Base-by-base conservation (phyloP, 2,329 filamentous ascomycete genomes). In the Aureobasidium sp. region DNA sequence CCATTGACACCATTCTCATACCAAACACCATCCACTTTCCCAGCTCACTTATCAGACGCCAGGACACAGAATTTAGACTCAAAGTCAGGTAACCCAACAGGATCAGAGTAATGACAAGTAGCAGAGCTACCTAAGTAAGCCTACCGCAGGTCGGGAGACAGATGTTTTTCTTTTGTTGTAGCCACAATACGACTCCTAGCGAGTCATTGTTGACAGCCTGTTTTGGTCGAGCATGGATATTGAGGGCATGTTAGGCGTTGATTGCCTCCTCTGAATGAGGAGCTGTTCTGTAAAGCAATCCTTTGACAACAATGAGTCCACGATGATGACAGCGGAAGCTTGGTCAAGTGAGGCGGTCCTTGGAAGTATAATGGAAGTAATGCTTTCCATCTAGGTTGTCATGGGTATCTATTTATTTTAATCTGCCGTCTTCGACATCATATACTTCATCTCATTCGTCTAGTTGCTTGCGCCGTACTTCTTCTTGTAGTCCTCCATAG, bases 401-500 rank as follows among this genome's bases (percentile, higher is more conserved):
- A 32, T 58, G 52, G 61, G 52, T 62, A 58, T 62, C 61, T 58
- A 51, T 57, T 47, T 41, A 46, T 57, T 47, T 41, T 62, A n/a
- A 17, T 27, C 8, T 34, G 32, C 36, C 61, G 44, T 62, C 10
- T 27, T 23, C 46, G 17, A 51, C 27, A 23, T 57, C 42, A 26
- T 51, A 47, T 44, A 15, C 44, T 56, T 47, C 55, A 20, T 47
- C 29, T 58, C 42, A 27, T n/a, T 48, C 23, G 42, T 57, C 53
- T 62, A 57, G 44, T 32, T 47, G 44, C 65, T 70, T 15, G 72
- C 69, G 13, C 69, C 69, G 62, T 75, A 75, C 66, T 70, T 67
- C 60, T 66, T 66, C 66, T 88, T 84, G 75, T 95, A 95, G 72
- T 86, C 88, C 76, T 90, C 84, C 73, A 90, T 87, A 64, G 80